Evolutionary conservation across 176 grass and related monocot species (phyloP), one percentile per base, ranked within the genome.

Genomic region (Hyparrhenia diplandra): DNA sequence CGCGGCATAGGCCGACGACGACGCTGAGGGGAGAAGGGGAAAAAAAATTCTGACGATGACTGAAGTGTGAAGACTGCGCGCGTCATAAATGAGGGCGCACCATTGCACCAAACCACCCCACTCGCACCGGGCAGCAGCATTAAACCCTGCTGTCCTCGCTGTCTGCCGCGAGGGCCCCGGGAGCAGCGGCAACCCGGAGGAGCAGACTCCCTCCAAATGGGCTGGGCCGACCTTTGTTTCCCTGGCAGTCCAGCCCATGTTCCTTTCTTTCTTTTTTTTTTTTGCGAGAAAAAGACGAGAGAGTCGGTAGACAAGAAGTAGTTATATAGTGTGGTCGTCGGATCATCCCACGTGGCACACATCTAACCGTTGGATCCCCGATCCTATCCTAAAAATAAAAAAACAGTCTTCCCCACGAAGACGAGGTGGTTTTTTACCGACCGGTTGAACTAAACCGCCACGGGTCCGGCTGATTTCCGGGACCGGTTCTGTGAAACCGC

Each of bases 81-180:
- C 46, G 46, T 69, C 78, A 40, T 80, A 28, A 80, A 80, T 39
- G 64, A 37, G 46, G 17, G 46, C 78, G 10, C n/a, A n/a, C n/a
- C n/a, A n/a, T n/a, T n/a, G 21, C 46, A 52, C 43, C 30, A 36
- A 20, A 68, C 63, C 76, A 8, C 31, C 6, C 3, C 3, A 36
- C 4, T 4, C n/a, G n/a, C n/a, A n/a, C n/a, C n/a, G n/a, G n/a
- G n/a, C n/a, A n/a, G n/a, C 37, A 1, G 6, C 77, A 69, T 68
- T 80, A 37, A 80, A 23, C 13, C 21, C 21, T 25, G 21, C 46
- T 32, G 64, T 80, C 77, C 45, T 57, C 49, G 21, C 31, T 67
- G 63, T 52, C 77, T 29, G 24, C 25, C 39, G 5, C 25, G 1
- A 13, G 25, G 60, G 27, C 5, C 60, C 12, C 5, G 13, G n/a